Percentiles rank a stretch among this genome's conserved stretches.
phyloP scores from a whole-genome alignment of 2,329 filamentous ascomycete genomes.

The Nectriaceae sp. region DNA sequence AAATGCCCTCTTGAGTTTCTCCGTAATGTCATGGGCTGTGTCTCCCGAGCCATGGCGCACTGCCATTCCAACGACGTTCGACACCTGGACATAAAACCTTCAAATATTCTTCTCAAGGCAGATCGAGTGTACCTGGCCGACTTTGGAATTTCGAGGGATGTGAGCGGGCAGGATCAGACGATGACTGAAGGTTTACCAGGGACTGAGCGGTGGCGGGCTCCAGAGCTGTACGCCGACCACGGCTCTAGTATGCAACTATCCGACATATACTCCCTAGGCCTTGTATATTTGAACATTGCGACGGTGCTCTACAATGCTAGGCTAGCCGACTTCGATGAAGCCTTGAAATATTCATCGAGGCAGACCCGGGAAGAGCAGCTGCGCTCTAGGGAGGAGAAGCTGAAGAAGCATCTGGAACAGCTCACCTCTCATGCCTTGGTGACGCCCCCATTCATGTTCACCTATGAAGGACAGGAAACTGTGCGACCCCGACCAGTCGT shows the following conservation, averaged over 20 bases:
- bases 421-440: slow-evolving; percentile 37
- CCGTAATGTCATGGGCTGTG: slow-evolving; percentile 45
- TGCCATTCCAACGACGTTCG: slow-evolving; percentile 45
- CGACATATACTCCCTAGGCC: slow-evolving; percentile 50
- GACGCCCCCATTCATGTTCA: slow-evolving; percentile 39
- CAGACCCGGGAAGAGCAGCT: slow-evolving; percentile 35
- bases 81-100: slow-evolving; percentile 51
- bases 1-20: slow-evolving; percentile 44
- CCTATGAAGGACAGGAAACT: slow-evolving; percentile 38
- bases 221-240: slow-evolving; percentile 41
- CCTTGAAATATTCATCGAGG: slow-evolving; percentile 33
- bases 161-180: slow-evolving; percentile 46
- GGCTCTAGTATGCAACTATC: slow-evolving; percentile 48
- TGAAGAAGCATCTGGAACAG: slow-evolving; percentile 36
- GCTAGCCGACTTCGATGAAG: slow-evolving; percentile 41
- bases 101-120: slow-evolving; percentile 48
- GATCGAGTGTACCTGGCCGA: slow-evolving; percentile 50
- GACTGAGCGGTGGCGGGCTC: slow-evolving; percentile 47
- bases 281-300: slow-evolving; percentile 47
- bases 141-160: slow-evolving; percentile 51
- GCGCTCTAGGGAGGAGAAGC: slow-evolving; percentile 34
- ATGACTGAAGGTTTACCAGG: slow-evolving; percentile 44
- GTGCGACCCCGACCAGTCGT: slow-evolving; percentile 44
- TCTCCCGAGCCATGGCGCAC: slow-evolving; percentile 44
- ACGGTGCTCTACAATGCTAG: slow-evolving; percentile 44